Evolutionary conservation across 1,284 basidiomycete genomes (phyloP), one percentile per base, ranked within the genome.

Genomic region (Kalmanozyma brasiliensis): DNA sequence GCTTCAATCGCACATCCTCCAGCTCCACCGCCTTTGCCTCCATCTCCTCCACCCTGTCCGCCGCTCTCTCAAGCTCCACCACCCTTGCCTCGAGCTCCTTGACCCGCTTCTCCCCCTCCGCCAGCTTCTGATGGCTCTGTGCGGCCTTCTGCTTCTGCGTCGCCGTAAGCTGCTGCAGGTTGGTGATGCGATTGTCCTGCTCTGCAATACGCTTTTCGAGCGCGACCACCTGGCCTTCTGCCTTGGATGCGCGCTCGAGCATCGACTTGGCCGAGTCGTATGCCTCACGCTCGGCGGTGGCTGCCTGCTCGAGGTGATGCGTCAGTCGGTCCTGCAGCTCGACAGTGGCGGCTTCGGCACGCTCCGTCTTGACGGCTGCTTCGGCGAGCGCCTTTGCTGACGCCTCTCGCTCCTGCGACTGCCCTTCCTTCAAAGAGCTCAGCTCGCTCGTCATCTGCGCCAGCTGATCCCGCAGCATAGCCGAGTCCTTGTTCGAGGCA

Each of bases 111-210:
- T 72, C 73, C 11, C 56, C 59, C 56, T 77, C 75, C 1, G 73
- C 53, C 0, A 77, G 65, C 55, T 68, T 66, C 49, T 79, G 75
- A 26, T 74, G 70, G 13, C 45, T 49, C 26, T 61, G 53, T 4
- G 76, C 77, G 1, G 75, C 74, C 43, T 79, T 77, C 43, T 79
- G 77, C 58, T 79, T 79, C 40, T 79, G 77, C 29, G 65, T 72
- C 8, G 76, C 74, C 1, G 61, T 61, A 7, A 79, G 23, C 7
- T 58, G 53, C 22, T 74, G 75, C 48, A 79, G 51, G 26, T 72
- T 77, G 43, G 43, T 59, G 23, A 79, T 61, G 62, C 76, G 74
- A 51, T 43, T 45, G 53, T 79, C 77, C 30, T 74, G 73, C 17
- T 77, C 75, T 2, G 52, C 24, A 10, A 76, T 36, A 6, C 75